phyloP scores from a whole-genome alignment of 1,139 yeast genomes.

The Diutina catenulata region DNA sequence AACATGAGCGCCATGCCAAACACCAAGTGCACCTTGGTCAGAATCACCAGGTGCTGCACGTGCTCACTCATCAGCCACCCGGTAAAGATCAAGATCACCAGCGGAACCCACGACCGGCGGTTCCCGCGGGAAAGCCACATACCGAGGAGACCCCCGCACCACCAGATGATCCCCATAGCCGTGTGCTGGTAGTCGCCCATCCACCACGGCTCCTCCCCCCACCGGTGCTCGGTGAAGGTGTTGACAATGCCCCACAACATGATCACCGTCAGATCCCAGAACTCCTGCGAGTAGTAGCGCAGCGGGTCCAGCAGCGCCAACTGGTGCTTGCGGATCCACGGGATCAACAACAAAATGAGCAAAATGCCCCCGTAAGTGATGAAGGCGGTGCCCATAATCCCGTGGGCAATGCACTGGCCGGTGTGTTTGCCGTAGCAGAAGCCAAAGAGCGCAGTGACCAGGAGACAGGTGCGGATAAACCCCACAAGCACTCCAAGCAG shows the following conservation, averaged over 20 bases:
- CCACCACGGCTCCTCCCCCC: conserved; percentile 81
- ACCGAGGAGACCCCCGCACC: conserved; percentile 88
- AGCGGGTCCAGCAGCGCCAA: conserved; percentile 10
- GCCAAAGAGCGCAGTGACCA: conserved; percentile 76
- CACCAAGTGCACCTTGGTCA: conserved; percentile 78
- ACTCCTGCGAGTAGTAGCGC: conserved; percentile 55
- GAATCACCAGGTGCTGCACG: conserved; percentile 57
- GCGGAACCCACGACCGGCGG: conserved; percentile 65
- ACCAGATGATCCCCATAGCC: conserved; percentile 92
- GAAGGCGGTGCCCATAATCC: conserved; percentile 90
- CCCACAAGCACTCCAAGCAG: conserved; percentile 40
- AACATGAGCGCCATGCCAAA: conserved; percentile 73
- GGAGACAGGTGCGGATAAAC: conserved; percentile 63
- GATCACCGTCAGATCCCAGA: conserved; percentile 71
- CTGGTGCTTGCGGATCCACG: conserved; percentile 41
- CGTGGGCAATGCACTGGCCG: conserved; percentile 95
- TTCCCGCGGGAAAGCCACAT: conserved; percentile 52
- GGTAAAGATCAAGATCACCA: conserved; percentile 68
- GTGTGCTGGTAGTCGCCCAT: conserved; percentile 93
- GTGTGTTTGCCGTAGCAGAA: conserved; percentile 60
- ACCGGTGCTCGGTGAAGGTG: conserved; percentile 90
- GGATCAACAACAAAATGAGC: conserved; percentile 52
- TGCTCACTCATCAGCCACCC: conserved; percentile 95
- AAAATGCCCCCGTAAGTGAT: conserved; percentile 67
- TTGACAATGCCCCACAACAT: conserved; percentile 86